Evolutionary conservation across 306 rosid genomes (phyloP), one percentile per base, ranked within the genome.

Genomic region (Castanospermum australe): DNA sequence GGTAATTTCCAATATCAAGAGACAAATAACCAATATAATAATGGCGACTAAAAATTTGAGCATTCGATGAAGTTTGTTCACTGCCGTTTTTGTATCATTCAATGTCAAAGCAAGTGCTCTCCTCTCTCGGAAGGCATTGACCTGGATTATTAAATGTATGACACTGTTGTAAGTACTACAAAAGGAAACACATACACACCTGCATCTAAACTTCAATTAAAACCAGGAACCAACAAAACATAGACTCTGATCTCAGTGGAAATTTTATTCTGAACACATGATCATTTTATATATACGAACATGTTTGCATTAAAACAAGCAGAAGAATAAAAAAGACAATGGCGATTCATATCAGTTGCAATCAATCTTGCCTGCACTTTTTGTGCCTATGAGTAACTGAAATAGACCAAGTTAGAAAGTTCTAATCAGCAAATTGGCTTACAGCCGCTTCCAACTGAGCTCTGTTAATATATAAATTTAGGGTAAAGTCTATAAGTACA

Each of bases 1-100:
- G 73, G 90, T 88, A n/a, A 88, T 83, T 79, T 72, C 92, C 35
- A 90, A 66, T 59, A 90, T 73, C 25, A 84, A 63, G 39, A 90
- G 92, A 89, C 84, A 88, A 44, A 88, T 55, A 10, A 90, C 59
- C 5, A 74, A 6, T 39, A 90, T 76, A 35, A 79, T 14, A 33
- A 88, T 72, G 24, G 77, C 72, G 36, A 90, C 83, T 45, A 88
- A 6, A 12, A 5, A 25, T n/a, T 86, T 87, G 69, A 90, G 87
- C 82, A 90, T 66, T 0, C 63, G 74, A 45, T 84, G 88, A 64
- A 90, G 92, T 76, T 70, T 85, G 71, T 90, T 82, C 42, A 90
- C 94, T 1, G 92, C 92, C 3, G 94, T 86, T 86, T 88, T 90
- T 38, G 94, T 88, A 74, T 90, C 94, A 60, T 83, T 88, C 79